These are phyloP conservation scores for Arthroderma uncinatum DNA, from an alignment of 2,329 filamentous ascomycete genomes.

Conservation along the genomic window DNA sequence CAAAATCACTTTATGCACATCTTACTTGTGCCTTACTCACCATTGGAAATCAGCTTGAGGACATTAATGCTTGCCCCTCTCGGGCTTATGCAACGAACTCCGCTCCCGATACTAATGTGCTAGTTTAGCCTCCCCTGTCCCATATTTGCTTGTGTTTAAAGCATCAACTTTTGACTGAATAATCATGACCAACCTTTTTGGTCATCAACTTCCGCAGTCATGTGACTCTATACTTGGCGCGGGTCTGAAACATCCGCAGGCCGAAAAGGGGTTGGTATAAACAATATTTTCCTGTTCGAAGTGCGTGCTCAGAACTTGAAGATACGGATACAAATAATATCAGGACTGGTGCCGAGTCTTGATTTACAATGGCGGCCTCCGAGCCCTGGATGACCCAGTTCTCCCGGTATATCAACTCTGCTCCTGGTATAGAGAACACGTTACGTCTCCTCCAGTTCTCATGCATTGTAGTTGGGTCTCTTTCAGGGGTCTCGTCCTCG, in stretches of 20 bases:
- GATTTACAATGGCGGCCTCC: not conserved
- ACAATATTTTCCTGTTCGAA: not conserved
- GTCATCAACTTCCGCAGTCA: not conserved
- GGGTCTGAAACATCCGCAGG: not conserved
- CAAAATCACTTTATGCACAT: not conserved
- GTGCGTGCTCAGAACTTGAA: not conserved
- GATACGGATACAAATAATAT: not conserved
- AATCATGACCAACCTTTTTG: not conserved
- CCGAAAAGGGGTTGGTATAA: no score
- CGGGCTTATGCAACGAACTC: not conserved
- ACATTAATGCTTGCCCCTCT: not conserved
- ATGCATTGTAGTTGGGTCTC: conserved; percentile 24
- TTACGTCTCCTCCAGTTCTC: conserved; percentile 31
- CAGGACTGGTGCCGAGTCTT: not conserved
- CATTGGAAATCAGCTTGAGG: not conserved
- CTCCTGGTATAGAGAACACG: conserved; percentile 29
- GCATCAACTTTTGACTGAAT: not conserved
- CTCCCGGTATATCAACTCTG: conserved; percentile 24
- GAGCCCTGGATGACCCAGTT: conserved; percentile 17
- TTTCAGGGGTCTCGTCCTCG: conserved; percentile 20
- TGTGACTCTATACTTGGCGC: not conserved
- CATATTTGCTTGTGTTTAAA: not conserved
- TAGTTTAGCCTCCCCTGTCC: not conserved
- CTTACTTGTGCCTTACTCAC: not conserved
- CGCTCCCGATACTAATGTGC: not conserved